Evolutionary conservation across 495 filamentous ascomycete genomes (phyloP).

Genomic region (Podospora pseudopauciseta): DNA sequence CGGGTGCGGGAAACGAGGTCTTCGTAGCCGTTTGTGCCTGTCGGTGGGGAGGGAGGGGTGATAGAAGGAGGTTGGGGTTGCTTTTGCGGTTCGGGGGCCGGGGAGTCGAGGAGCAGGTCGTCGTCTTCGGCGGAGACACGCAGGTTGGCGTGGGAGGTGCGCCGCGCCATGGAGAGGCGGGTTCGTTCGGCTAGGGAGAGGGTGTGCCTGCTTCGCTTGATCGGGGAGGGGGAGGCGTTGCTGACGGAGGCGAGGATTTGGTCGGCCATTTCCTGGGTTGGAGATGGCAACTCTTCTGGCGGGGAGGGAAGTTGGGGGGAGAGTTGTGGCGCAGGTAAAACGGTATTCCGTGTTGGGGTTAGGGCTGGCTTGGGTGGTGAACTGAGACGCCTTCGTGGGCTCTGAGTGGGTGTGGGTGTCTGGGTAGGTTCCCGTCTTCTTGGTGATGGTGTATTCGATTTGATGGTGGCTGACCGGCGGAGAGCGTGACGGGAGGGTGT

Average conservation of each 20-base stretch:
- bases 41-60: conserved; percentile 13
- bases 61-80: conserved; percentile 25
- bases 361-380: conserved; percentile 12
- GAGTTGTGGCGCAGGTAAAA: not conserved
- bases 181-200: conserved; percentile 54
- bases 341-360: not conserved
- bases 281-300: conserved; percentile 30
- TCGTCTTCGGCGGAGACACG: conserved; percentile 3
- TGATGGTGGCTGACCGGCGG: conserved; percentile 23
- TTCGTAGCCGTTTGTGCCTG: conserved; percentile 27
- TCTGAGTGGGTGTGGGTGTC: conserved; percentile 14
- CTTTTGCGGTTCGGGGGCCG: conserved; percentile 23
- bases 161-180: conserved; percentile 47
- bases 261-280: conserved; percentile 49
- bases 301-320: conserved; percentile 17
- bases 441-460: conserved; percentile 7
- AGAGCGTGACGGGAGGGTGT: conserved; percentile 15
- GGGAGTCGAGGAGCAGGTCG: conserved; percentile 22
- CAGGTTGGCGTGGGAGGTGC: conserved; percentile 32
- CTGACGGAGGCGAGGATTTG: conserved; percentile 55
- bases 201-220: conserved; percentile 50
- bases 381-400: conserved; percentile 15
- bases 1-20: conserved; percentile 71
- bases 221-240: conserved; percentile 49
- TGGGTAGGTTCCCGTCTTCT: not conserved